Base-by-base conservation (phyloP, 148 eudicot species). In the Nyssa sinensis region DNA sequence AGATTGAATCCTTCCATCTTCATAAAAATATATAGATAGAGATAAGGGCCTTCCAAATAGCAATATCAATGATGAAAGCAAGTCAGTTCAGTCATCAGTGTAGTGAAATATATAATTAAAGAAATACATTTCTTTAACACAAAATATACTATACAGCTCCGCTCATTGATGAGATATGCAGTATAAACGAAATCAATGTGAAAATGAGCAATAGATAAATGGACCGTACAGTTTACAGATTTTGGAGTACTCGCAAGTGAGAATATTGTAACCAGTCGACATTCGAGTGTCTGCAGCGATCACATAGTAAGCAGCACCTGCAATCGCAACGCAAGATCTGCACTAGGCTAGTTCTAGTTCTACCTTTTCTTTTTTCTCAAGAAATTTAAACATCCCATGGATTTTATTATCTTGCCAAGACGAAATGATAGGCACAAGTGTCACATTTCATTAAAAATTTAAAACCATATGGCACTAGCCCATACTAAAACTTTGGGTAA, bases 191-290 rank as follows among this genome's bases (percentile, higher is more conserved):
- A 14, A 31, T 33, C 49, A 0, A 51, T 8, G 35, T 51, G 23
- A 53, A 33, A 77, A 39, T 21, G 44, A 74, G 69, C 19, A 33
- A 76, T 1, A 39, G 9, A 31, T 39, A 69, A 57, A 44, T 23
- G 32, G 70, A 37, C n/a, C 72, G 7, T 88, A 94, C 98, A 94
- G 81, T 79, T 94, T 81, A 74, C 80, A 62, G 77, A 94, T 91
- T 85, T 94, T 94, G 74, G 98, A 93, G 84, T 91, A 90, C 65
- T 94, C 97, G 70, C 98, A 95, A 63, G 98, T 91, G 73, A 94
- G 98, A 68, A 94, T 91, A 67, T 70, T 91, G 81, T 94, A 94
- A 12, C 98, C 98, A 68, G 97, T 85, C 1, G 98, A 94, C 98
- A 94, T 91, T 51, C 98, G 90, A 68, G 98, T 91, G 67, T 94